These are phyloP conservation scores for Leccinum fallax DNA, from an alignment of 1,284 basidiomycete genomes.

Conservation along the genomic window DNA sequence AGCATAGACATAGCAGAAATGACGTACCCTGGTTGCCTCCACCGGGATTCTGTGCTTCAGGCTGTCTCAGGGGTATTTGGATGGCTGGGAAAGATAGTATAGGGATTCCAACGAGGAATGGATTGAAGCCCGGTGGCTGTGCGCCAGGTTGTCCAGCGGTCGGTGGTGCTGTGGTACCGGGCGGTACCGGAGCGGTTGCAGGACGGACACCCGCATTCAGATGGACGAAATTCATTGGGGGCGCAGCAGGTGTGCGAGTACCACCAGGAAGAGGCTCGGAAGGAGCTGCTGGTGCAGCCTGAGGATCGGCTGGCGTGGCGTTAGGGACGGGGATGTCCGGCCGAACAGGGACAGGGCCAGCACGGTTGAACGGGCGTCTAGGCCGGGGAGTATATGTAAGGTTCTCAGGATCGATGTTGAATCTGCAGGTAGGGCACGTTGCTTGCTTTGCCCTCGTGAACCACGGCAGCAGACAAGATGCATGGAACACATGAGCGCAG, in stretches of 20 bases:
- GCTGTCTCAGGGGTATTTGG: conserved; percentile 29
- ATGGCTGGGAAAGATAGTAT: conserved; percentile 32
- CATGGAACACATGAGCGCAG: conserved; percentile 79
- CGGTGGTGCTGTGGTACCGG: conserved; percentile 5
- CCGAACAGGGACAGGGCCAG: conserved; percentile 8
- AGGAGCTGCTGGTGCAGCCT: conserved; percentile 8
- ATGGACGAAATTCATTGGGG: conserved; percentile 4
- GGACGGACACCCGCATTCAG: conserved; percentile 4
- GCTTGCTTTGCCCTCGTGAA: conserved; percentile 74
- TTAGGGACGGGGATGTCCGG: conserved; percentile 8
- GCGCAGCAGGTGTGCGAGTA: background rate
- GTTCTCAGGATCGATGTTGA: conserved; percentile 77
- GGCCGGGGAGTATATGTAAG: conserved; percentile 51
- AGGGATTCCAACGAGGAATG: conserved; percentile 26
- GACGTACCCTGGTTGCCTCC: conserved; percentile 25
- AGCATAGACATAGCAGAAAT: conserved; percentile 11
- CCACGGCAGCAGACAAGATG: conserved; percentile 75
- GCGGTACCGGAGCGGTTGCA: conserved; percentile 2
- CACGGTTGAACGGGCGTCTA: conserved; percentile 21
- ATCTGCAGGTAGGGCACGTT: conserved; percentile 79
- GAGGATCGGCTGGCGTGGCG: conserved; percentile 7
- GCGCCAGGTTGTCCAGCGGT: conserved; percentile 13
- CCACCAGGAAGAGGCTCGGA: conserved; percentile 1
- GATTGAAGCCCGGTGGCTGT: conserved; percentile 16
- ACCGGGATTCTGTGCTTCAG: conserved; percentile 12